Evolutionary conservation across 306 rosid species (phyloP).

Genomic region (Fagus sylvatica): DNA sequence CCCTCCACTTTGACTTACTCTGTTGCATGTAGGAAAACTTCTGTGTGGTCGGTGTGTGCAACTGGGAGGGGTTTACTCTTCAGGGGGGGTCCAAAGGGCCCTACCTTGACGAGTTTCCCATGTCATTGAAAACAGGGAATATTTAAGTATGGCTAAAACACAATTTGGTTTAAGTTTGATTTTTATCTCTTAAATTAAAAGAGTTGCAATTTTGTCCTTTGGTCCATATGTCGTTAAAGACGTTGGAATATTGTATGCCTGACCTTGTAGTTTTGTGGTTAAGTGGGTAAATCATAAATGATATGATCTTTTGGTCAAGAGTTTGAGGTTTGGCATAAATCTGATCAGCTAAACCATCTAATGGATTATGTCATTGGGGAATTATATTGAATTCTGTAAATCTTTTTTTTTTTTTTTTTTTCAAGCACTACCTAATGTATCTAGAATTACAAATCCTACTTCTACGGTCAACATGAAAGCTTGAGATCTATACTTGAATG

Average conservation of each 20-base stretch:
- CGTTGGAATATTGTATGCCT: neutral
- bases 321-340: neutral
- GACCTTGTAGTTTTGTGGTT: slow-evolving; percentile 2
- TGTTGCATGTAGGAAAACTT: no score
- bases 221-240: no score
- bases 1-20: no score
- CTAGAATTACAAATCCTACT: neutral
- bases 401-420: neutral
- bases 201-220: no score
- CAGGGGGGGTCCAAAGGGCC: no score
- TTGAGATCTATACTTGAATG: neutral
- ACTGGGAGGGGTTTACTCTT: no score
- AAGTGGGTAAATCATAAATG: neutral
- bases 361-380: neutral
- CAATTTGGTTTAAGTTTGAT: no score
- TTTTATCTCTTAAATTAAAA: no score
- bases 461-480: neutral
- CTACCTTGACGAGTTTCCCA: no score
- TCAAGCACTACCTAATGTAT: neutral
- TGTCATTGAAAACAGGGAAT: no score
- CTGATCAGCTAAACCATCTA: neutral
- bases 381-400: neutral
- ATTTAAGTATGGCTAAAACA: no score
- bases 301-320: neutral
- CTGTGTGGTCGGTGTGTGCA: no score